Evolutionary conservation across 2,329 filamentous ascomycete species (phyloP).

Genomic region (Colletotrichum brevisporum): DNA sequence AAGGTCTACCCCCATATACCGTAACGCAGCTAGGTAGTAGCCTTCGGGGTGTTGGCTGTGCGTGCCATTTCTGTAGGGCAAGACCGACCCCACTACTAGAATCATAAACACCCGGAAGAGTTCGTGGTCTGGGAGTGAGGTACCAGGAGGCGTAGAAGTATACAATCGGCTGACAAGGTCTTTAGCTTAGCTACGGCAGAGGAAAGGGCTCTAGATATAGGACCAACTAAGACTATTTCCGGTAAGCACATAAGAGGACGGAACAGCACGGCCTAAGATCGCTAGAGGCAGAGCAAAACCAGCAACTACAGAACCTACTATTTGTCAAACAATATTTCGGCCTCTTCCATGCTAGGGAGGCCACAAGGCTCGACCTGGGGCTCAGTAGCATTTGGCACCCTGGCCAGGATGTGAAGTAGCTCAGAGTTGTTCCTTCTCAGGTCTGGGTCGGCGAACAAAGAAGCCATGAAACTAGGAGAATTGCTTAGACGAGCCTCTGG

Average conservation of each 20-base stretch:
- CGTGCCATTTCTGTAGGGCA: constrained; percentile 49
- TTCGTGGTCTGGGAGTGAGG: constrained; percentile 44
- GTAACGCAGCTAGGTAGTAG: constrained; percentile 55
- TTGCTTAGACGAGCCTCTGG: too few relatives aligned
- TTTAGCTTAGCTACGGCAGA: constrained; percentile 45
- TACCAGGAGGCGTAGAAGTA: neutral
- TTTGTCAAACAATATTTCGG: constrained; percentile 37
- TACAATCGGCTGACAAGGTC: constrained; percentile 44
- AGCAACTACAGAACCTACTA: constrained; percentile 40
- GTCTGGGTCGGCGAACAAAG: constrained; percentile 41
- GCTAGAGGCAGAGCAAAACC: neutral
- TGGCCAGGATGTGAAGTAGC: constrained; percentile 32
- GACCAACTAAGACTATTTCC: constrained; percentile 40
- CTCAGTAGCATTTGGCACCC: constrained; percentile 23
- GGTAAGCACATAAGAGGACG: neutral
- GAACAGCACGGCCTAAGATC: too few relatives aligned
- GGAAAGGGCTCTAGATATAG: constrained; percentile 46
- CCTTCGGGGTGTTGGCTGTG: constrained; percentile 55
- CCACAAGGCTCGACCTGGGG: constrained; percentile 14
- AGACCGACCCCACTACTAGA: constrained; percentile 53
- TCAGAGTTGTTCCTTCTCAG: constrained; percentile 38
- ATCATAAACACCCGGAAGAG: constrained; percentile 54
- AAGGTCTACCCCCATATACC: constrained; percentile 47
- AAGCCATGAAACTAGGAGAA: constrained; percentile 35
- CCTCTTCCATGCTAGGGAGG: constrained; percentile 33